Evolutionary conservation across 106 monocot genomes (phyloP).

Genomic region (Phalaenopsis aphrodite): DNA sequence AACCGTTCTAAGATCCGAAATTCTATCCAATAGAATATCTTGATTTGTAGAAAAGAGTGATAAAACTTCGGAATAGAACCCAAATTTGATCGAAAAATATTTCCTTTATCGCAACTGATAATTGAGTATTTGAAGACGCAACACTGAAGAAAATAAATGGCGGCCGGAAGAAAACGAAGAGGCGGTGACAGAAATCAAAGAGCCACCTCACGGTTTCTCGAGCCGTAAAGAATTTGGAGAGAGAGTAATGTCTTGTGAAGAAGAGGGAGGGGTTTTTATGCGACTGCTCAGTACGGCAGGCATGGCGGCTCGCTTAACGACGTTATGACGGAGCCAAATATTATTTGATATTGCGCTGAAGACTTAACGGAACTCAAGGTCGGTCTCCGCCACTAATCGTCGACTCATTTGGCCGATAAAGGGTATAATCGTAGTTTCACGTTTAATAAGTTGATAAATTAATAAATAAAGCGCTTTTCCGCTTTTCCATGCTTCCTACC

Average conservation of each 20-base stretch:
- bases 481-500: background rate
- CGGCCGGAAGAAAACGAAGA: background rate
- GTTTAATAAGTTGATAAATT: background rate
- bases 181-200: background rate
- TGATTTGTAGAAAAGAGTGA: background rate
- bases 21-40: background rate
- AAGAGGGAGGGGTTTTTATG: background rate
- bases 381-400: background rate
- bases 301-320: background rate
- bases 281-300: background rate
- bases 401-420: background rate
- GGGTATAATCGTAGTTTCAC: background rate
- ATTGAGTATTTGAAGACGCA: background rate
- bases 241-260: background rate
- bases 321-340: background rate
- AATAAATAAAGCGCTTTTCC: background rate
- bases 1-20: background rate
- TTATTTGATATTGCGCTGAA: background rate
- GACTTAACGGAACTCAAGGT: background rate
- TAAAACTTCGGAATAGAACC: background rate
- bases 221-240: background rate
- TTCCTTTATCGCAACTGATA: background rate
- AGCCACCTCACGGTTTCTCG: background rate
- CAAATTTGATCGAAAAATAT: background rate
- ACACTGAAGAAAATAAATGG: background rate